Base-by-base conservation (phyloP, 495 filamentous ascomycete genomes). In the Clohesyomyces aquaticus region DNA sequence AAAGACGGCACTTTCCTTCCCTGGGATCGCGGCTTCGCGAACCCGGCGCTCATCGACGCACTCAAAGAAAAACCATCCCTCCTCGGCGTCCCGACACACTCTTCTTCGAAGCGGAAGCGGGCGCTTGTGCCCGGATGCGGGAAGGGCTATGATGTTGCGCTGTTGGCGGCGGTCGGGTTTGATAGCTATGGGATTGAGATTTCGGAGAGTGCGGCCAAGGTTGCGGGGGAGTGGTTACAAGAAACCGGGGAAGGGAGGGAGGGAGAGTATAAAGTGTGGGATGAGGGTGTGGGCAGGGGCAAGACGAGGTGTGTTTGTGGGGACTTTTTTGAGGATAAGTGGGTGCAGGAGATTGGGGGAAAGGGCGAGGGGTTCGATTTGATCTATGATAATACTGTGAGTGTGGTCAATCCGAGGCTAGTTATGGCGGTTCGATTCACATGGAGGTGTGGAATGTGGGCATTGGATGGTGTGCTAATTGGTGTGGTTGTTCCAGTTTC, bases 371-470 rank as follows among this genome's bases (percentile, higher is more conserved):
- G 74, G 12, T 92, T 91, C 76, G 89, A 95, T 77, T 70, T 94
- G 25, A 85, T 93, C 41, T 94, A 91, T 77, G 91, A 94, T 73
- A 92, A 93, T 71, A 91, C 89, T 26, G 90, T 91, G 79, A 66
- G 84, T 72, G n/a, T n/a, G n/a, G n/a, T n/a, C n/a, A n/a, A n/a
- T n/a, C n/a, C n/a, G n/a, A n/a, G n/a, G n/a, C n/a, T n/a, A n/a
- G n/a, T n/a, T n/a, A n/a, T n/a, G n/a, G n/a, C n/a, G n/a, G n/a
- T n/a, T n/a, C n/a, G n/a, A n/a, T n/a, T n/a, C n/a, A 27, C 16
- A 21, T 18, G 2, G 46, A 38, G 10, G 9, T 6, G 28, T 52
- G 19, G 28, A 4, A 12, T 18, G 41, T 21, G 10, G 29, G 26
- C 3, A 18, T 32, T 22, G 0, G 25, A 45, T 52, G 4, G 27